These are phyloP conservation scores for Lophiotrema nucula DNA, from an alignment of 495 filamentous ascomycete species.

Conservation along the genomic window DNA sequence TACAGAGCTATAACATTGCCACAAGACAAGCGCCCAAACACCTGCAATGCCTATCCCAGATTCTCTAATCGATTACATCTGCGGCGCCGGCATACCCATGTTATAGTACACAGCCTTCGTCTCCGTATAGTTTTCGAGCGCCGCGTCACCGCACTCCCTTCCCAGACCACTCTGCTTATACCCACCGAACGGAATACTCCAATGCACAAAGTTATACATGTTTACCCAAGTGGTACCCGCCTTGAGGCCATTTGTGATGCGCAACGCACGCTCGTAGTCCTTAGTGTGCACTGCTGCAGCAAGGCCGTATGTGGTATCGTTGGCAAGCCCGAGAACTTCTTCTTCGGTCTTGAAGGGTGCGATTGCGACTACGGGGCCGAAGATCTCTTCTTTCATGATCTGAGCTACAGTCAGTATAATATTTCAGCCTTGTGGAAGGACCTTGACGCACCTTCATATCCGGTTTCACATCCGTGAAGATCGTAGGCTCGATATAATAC, in stretches of 20 bases:
- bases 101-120: conserved; percentile 33
- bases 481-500: conserved; percentile 37
- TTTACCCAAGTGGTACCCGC: conserved; percentile 1
- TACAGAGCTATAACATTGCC: too few species aligned
- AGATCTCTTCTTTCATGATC: conserved; percentile 37
- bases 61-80: too few species aligned
- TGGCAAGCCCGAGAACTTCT: conserved; percentile 37
- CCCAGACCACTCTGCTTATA: conserved; percentile 94
- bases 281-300: background rate
- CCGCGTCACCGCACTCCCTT: conserved; percentile 79
- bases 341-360: conserved; percentile 39
- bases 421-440: background rate
- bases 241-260: background rate
- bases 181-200: conserved; percentile 77
- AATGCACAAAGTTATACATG: background rate
- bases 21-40: too few species aligned
- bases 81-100: conserved; percentile 7
- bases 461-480: conserved; percentile 26
- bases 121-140: conserved; percentile 72
- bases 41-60: too few species aligned
- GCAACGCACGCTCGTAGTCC: background rate
- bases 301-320: conserved; percentile 35
- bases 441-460: background rate
- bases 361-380: conserved; percentile 38
- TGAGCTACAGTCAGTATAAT: background rate